phyloP scores from a whole-genome alignment of 345 rosid genomes.

The Eucalyptus pauciflora region DNA sequence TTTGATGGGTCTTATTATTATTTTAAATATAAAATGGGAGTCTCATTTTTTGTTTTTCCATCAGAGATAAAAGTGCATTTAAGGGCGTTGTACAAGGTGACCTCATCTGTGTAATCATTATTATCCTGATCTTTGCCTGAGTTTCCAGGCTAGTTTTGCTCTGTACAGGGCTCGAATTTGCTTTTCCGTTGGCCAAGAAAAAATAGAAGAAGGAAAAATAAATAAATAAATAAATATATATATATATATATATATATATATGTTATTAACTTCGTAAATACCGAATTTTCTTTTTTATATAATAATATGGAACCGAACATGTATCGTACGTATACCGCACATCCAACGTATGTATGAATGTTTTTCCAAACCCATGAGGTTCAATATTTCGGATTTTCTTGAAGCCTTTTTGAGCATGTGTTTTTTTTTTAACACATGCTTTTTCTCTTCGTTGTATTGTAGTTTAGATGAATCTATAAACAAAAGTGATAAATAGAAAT shows the following conservation, averaged over 20 bases:
- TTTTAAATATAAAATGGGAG: background rate
- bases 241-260: background rate
- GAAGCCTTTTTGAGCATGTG: background rate
- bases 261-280: background rate
- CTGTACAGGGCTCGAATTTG: background rate
- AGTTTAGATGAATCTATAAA: background rate
- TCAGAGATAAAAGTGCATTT: background rate
- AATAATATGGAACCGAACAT: background rate
- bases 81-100: background rate
- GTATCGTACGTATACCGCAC: background rate
- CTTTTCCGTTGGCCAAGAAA: background rate
- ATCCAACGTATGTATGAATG: background rate
- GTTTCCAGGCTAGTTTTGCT: background rate
- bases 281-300: background rate
- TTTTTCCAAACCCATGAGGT: background rate
- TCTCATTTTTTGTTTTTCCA: background rate
- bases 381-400: background rate
- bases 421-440: background rate
- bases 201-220: background rate
- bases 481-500: background rate
- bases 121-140: background rate
- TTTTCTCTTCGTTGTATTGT: background rate
- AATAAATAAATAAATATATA: too few species aligned
- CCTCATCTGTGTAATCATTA: background rate
- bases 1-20: background rate